Percentiles rank a stretch among this genome's conserved stretches.
These are phyloP conservation scores for Castanea mollissima DNA, from an alignment of 306 rosid genomes.

Conservation along the genomic window DNA sequence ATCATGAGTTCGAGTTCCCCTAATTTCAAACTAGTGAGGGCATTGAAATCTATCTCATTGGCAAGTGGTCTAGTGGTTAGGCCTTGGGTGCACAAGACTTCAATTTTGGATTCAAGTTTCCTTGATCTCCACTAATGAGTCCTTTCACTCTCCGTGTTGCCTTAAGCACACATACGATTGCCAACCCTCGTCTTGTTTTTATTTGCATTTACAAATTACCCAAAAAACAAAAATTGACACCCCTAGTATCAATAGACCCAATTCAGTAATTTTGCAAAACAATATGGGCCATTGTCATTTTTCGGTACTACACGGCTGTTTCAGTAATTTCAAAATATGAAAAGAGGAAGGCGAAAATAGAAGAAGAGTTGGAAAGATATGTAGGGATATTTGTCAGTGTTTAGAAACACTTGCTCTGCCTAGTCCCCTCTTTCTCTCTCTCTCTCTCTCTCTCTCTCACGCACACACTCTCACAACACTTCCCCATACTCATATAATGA, in stretches of 20 bases:
- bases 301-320: neutral
- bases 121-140: no score
- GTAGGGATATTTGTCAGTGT: conserved; percentile 56
- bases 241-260: neutral
- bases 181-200: no score
- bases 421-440: conserved; percentile 1
- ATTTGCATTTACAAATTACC: no score
- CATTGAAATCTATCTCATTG: no score
- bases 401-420: neutral
- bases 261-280: conserved; percentile 2
- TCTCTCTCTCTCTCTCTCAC: neutral
- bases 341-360: neutral
- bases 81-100: no score
- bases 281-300: neutral
- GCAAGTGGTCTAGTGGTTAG: no score
- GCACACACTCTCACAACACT: neutral
- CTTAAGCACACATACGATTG: no score
- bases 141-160: no score
- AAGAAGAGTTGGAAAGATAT: conserved; percentile 23
- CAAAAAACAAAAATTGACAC: no score
- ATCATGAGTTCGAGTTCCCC: no score
- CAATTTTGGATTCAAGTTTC: no score
- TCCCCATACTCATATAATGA: conserved; percentile 2
- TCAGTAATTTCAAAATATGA: conserved; percentile 11
- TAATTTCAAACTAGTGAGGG: no score